Evolutionary conservation across 352 stramenopile genomes (phyloP), one percentile per base, ranked within the genome.

Genomic region (Globisporangium parvum): DNA sequence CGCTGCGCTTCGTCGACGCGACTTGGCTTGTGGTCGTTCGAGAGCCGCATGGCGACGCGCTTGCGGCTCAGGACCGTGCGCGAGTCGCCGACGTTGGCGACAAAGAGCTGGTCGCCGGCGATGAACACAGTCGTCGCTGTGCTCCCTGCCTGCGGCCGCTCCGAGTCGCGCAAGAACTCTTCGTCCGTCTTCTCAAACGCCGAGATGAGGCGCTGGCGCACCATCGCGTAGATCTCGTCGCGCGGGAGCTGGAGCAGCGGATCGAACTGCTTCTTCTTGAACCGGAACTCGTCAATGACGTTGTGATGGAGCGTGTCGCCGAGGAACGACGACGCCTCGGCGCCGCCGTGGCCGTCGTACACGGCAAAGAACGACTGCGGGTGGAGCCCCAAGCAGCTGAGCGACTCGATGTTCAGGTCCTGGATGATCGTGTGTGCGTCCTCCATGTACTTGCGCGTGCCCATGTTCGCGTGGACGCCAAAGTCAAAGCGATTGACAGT

Each of bases 401-500:
- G 37, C 1, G 66, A 66, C 46, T 81, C 57, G 14, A 91, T 80
- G 35, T 85, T 80, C 53, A 93, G 59, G 57, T 93, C 84, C 59
- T 99, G 95, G 50, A 98, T 91, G 48, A 98, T 88, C 47, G 95
- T 88, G 42, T 96, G 96, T 28, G 93, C 80, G 70, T 98, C 95
- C 69, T 98, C 94, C 95, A 99, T 98, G 26, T 96, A 88, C 55
- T 96, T 97, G 21, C 96, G 69, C 9, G 86, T 80, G 21, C 95
- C 95, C 72, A 98, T 97, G 46, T 93, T 88, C 48, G 97, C 93
- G 57, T 93, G 95, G 14, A 96, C 90, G 31, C 95, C 96, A 65
- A 96, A 98, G 63, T 99, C 96, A 60, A 98, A 98, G 2, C 95
- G 87, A 70, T 98, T 98, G 6, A 99, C 88, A 1, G 86, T 98